Evolutionary conservation across 2,329 filamentous ascomycete genomes (phyloP).

Genomic region (Peltaster fructicola): DNA sequence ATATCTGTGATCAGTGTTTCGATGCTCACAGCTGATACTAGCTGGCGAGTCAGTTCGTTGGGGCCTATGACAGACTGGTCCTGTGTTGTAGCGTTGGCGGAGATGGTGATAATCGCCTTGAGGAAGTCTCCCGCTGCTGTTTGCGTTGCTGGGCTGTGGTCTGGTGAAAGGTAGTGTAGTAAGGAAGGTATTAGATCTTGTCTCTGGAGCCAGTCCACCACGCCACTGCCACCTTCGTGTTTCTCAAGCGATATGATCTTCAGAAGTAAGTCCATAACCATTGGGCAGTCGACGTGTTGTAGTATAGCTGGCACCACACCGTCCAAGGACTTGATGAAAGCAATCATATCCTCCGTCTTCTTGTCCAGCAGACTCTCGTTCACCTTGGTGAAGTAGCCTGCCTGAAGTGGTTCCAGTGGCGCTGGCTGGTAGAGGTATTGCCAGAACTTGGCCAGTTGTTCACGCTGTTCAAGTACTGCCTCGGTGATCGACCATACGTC

Average conservation of each 20-base stretch:
- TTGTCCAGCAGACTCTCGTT: slow-evolving; percentile 96
- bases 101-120: slow-evolving; percentile 97
- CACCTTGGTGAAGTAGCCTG: slow-evolving; percentile 96
- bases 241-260: slow-evolving; percentile 97
- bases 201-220: slow-evolving; percentile 90
- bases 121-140: slow-evolving; percentile 94
- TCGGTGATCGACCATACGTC: slow-evolving; percentile 97
- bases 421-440: slow-evolving; percentile 67
- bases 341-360: slow-evolving; percentile 94
- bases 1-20: slow-evolving; percentile 77
- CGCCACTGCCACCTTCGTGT: slow-evolving; percentile 73
- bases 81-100: slow-evolving; percentile 92
- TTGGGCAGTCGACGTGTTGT: slow-evolving; percentile 87
- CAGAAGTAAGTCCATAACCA: slow-evolving; percentile 92
- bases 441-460: slow-evolving; percentile 74
- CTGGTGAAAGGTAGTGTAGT: slow-evolving; percentile 68
- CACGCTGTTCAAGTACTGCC: slow-evolving; percentile 69
- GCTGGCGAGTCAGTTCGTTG: slow-evolving; percentile 85
- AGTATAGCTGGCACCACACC: slow-evolving; percentile 71
- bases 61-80: slow-evolving; percentile 98
- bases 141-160: slow-evolving; percentile 77
- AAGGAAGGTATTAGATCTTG: slow-evolving; percentile 76
- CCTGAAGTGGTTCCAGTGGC: slow-evolving; percentile 79
- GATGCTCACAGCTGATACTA: slow-evolving; percentile 74
- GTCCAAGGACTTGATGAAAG: slow-evolving; percentile 69